Evolutionary conservation across 352 stramenopile species (phyloP), one percentile per base, ranked within the genome.

Genomic region (Elongisporangium prolatum): DNA sequence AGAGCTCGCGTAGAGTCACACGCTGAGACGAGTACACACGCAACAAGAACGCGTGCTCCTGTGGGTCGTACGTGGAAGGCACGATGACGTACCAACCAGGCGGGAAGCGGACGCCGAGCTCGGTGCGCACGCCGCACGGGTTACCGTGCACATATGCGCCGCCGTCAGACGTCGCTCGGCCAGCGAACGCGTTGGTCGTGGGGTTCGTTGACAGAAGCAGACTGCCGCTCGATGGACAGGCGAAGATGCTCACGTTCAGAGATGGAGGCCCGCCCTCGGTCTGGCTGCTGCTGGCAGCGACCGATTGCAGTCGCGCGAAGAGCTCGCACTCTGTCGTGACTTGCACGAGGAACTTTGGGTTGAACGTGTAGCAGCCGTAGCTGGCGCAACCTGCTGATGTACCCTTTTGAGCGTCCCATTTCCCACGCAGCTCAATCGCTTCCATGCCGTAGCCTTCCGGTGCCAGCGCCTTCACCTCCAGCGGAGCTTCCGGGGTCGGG

Each of bases 301-400:
- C 38, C 50, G 20, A 53, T 17, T 53, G 55, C 11, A 93, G 65
- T 4, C 81, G 80, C 44, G 67, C 73, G 40, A 92, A 80, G 13
- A 91, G 58, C 9, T 76, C 58, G 20, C 65, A 86, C 25, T 88
- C 71, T 25, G 75, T 67, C 0, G 64, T 58, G 4, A 91, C 65
- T 49, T 81, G 71, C 34, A 93, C 63, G 25, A 95, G 73, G 57
- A 81, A 91, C 59, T 81, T 85, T 21, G 85, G 83, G 61, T 94
- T 93, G 63, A 89, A 88, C 6, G 77, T 90, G 60, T 93, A 94
- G 61, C 82, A 86, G 16, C 83, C 83, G 59, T 88, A 92, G 61
- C 86, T 91, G 7, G 73, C 86, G 56, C 85, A 93, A 2, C 85
- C 83, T 1, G 69, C 80, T 2, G 83, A 82, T 7, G 79, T 89